Evolutionary conservation across 345 rosid species (phyloP).

Genomic region (Eucalyptus coolabah): DNA sequence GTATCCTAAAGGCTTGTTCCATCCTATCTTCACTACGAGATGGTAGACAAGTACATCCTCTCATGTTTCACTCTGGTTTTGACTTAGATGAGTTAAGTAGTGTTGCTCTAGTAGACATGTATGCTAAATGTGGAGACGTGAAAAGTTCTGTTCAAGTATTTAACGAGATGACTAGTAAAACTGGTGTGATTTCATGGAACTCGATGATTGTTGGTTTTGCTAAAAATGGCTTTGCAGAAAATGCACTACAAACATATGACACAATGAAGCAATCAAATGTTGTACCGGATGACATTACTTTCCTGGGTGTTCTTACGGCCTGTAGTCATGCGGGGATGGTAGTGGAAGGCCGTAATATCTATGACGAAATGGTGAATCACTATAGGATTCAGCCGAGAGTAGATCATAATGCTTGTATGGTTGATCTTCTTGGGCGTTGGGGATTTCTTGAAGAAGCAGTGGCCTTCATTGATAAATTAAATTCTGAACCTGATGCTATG

Average conservation of each 20-base stretch:
- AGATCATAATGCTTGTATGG: conserved; percentile 84
- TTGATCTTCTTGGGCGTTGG: conserved; percentile 94
- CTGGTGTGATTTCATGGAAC: conserved; percentile 70
- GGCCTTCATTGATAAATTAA: conserved; percentile 45
- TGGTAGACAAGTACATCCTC: conserved; percentile 62
- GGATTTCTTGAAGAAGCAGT: conserved; percentile 79
- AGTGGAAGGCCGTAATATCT: conserved; percentile 51
- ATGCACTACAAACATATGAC: conserved; percentile 46
- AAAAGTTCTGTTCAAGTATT: conserved; percentile 55
- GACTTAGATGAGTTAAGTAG: conserved; percentile 62
- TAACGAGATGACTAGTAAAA: conserved; percentile 37
- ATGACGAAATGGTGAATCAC: conserved; percentile 49
- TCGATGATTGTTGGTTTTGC: conserved; percentile 89
- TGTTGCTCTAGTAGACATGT: conserved; percentile 86
- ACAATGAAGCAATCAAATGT: conserved; percentile 51
- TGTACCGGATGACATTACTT: conserved; percentile 75
- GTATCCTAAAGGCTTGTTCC: conserved; percentile 74
- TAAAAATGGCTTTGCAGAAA: conserved; percentile 83
- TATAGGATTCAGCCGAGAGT: conserved; percentile 54
- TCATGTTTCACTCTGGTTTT: conserved; percentile 55
- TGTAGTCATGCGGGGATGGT: conserved; percentile 94
- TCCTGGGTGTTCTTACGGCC: conserved; percentile 88
- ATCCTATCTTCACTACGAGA: conserved; percentile 46
- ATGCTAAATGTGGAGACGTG: conserved; percentile 92
- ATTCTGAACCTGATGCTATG: conserved; percentile 59